Evolutionary conservation across 2,329 filamentous ascomycete species (phyloP), one percentile per base, ranked within the genome.

Genomic region (Stagonosporopsis vannaccii): DNA sequence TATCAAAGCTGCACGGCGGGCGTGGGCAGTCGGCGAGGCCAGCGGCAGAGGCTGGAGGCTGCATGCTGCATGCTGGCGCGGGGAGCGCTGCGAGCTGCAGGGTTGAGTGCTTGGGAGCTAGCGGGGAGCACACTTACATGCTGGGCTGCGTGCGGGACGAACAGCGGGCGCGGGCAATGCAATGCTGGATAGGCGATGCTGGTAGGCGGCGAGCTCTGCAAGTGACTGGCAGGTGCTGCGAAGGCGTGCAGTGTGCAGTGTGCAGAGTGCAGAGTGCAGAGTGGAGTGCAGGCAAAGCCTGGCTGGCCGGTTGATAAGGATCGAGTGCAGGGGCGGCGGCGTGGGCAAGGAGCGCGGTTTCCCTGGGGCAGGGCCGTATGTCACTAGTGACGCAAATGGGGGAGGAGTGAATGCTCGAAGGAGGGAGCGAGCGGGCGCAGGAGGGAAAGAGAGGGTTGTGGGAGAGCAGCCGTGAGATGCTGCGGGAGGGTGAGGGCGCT

Each of bases 341-440:
- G 62, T 67, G 67, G 65, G 67, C 69, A 75, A 75, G 71, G 72
- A 75, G 74, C 61, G 67, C 71, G 67, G 69, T 63, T 75, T 75
- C 73, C 74, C 71, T 68, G 62, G 61, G 65, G 58, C 56, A 39
- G 70, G 68, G 69, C 55, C 52, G 71, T 59, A 37, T 58, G 58
- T 61, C 56, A 63, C 56, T 65, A 67, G 63, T 59, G 66, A 63
- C 69, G 67, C 60, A 67, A 63, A 62, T 60, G 63, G 43, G 40
- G 70, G 58, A 49, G 66, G 70, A 75, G 70, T 61, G 73, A 73
- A 69, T 66, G 73, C 66, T 60, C 62, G 70, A 74, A 75, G 68
- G 73, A 75, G 68, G 69, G 69, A 74, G 74, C 71, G 71, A 72
- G 70, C 50, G 69, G 60, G 61, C 53, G 61, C 66, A 63, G 64